phyloP scores from a whole-genome alignment of 1,139 yeast species.

The Casaregolazyma suthepensis region DNA sequence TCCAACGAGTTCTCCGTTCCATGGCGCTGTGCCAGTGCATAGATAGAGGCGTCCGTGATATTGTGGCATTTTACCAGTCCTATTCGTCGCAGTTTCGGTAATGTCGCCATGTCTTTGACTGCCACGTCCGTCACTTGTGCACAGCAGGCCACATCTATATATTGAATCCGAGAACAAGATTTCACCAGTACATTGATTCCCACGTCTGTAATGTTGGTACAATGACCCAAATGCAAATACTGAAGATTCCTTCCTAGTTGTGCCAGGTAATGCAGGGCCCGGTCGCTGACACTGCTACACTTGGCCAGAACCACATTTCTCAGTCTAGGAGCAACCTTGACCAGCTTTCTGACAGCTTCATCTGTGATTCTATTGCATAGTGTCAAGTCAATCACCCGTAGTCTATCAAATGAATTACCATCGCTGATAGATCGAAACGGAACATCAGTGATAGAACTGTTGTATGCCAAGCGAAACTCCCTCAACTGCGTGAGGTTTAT shows the following conservation, averaged over 20 bases:
- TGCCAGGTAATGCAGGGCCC: constrained; percentile 65
- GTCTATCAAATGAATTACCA: constrained; percentile 37
- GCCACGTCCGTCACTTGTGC: constrained; percentile 83
- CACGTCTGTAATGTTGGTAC: constrained; percentile 81
- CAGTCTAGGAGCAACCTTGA: constrained; percentile 71
- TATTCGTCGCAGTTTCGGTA: constrained; percentile 80
- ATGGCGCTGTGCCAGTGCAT: constrained; percentile 67
- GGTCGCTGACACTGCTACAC: constrained; percentile 83
- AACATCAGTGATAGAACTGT: constrained; percentile 61
- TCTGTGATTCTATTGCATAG: constrained; percentile 82
- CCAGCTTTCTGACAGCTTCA: constrained; percentile 65
- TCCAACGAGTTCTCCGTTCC: constrained; percentile 69
- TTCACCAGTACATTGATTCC: constrained; percentile 75
- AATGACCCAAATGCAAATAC: constrained; percentile 90
- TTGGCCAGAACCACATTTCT: constrained; percentile 86
- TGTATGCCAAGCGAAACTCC: constrained; percentile 77
- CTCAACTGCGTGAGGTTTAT: constrained; percentile 61
- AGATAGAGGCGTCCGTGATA: constrained; percentile 81
- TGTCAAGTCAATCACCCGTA: constrained; percentile 80
- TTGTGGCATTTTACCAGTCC: constrained; percentile 89
- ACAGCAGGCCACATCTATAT: constrained; percentile 94
- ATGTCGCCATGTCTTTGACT: constrained; percentile 64
- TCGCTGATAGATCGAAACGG: constrained; percentile 32
- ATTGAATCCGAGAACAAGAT: constrained; percentile 79
- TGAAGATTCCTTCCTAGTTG: constrained; percentile 76